A percentile compares a stretch with the other conserved stretches of the same genome.
Conservation (phyloP, 805 yeast species). For the Candida namnaoensis region DNA sequence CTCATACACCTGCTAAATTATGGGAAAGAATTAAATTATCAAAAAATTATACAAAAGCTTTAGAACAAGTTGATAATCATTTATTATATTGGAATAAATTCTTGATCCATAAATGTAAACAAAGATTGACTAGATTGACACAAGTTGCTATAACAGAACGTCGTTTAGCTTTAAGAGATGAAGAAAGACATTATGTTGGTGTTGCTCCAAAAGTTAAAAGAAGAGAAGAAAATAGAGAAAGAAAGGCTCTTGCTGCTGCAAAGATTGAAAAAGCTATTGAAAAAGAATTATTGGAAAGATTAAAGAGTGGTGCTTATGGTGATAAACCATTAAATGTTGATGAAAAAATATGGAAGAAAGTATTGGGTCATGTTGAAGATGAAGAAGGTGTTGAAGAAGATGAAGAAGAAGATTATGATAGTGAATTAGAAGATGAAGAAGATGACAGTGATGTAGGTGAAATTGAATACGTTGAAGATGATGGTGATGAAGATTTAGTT, state of each 20-base stretch:
- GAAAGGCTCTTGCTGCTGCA: constrained; percentile 96
- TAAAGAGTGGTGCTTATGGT: constrained; percentile 97
- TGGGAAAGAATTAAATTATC: constrained; percentile 95
- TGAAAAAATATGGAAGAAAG: constrained; percentile 91
- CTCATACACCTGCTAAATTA: constrained; percentile 85
- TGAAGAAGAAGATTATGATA: constrained; percentile 39
- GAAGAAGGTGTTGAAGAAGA: constrained; percentile 47
- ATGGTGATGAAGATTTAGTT: constrained; percentile 84
- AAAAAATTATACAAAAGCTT: constrained; percentile 81
- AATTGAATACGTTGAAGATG: constrained; percentile 85
- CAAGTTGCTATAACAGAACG: constrained; percentile 95
- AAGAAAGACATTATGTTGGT: constrained; percentile 90
- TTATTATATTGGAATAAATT: constrained; percentile 91
- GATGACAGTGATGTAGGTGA: constrained; percentile 59
- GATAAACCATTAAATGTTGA: constrained; percentile 96
- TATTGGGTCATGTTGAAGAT: constrained; percentile 74
- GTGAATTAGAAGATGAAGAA: constrained; percentile 38
- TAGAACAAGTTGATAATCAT: constrained; percentile 82
- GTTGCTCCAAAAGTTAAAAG: constrained; percentile 90
- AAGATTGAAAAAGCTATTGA: constrained; percentile 95
- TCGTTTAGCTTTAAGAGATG: constrained; percentile 81
- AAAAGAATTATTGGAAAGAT: constrained; percentile 86
- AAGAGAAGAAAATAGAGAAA: constrained; percentile 89
- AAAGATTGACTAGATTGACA: constrained; percentile 86
- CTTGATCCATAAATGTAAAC: constrained; percentile 88